Base-by-base conservation (phyloP, 2,329 filamentous ascomycete genomes). In the Venturia asperata region DNA sequence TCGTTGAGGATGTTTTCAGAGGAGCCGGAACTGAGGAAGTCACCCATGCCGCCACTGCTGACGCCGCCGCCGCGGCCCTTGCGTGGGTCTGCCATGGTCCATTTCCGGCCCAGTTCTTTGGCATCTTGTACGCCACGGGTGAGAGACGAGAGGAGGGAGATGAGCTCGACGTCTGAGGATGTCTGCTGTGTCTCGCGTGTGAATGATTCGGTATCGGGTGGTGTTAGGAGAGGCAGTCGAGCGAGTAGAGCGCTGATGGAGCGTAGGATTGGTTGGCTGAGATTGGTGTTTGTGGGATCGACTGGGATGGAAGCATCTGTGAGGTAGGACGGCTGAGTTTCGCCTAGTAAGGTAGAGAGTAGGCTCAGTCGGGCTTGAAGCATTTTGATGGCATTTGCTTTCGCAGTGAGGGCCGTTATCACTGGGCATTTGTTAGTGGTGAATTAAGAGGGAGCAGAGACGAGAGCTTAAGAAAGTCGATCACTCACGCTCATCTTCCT, bases 331-430 rank as follows among this genome's bases (percentile, higher is more conserved):
- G 85, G 81, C 0, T 89, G 88, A 1, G 94, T 82, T 17, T 83
- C 83, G 68, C 87, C 81, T 60, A 99, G 85, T 74, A 97, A 97
- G 74, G 82, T 65, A 68, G 85, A 76, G 72, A 86, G 73, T 72
- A 86, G 78, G 70, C 80, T 71, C 68, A 84, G 72, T 75, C 82
- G 73, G 74, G 82, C 68, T 75, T 93, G 87, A 37, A 99, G 85
- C 87, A 96, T 97, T 77, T 92, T 93, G 72, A 97, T 88, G 34
- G 94, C 92, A 76, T 97, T 97, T 68, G 89, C 85, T 72, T 96
- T 96, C 67, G 92, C 89, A 37, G 88, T 94, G 27, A 99, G 85
- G 19, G 80, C 84, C 30, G 85, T 81, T 64, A 88, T 81, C 56
- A 87, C 82, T 84, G 66, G 39, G 2, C 17, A 24, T 24, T 13